phyloP scores from a whole-genome alignment of 495 filamentous ascomycete genomes.

The Pseudoneurospora amorphoporcata region DNA sequence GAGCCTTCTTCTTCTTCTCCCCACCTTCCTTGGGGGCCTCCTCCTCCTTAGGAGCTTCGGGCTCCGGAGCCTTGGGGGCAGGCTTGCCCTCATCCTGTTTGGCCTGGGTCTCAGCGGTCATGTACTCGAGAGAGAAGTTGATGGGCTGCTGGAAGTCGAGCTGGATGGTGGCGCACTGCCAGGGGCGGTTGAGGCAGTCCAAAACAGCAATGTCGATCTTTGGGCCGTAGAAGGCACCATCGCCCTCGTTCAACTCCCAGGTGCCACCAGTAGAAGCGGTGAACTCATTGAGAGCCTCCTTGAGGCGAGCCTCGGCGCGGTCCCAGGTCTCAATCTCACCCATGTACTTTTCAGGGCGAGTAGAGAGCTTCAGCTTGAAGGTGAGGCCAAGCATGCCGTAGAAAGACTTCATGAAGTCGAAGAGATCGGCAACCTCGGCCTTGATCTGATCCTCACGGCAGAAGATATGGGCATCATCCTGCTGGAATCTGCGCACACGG shows the following conservation, averaged over 20 bases:
- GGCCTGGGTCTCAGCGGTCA: constrained; percentile 44
- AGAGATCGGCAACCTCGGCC: constrained; percentile 74
- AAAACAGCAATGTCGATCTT: constrained; percentile 68
- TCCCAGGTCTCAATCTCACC: constrained; percentile 85
- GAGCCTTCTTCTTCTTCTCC: constrained; percentile 23
- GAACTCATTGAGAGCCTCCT: constrained; percentile 69
- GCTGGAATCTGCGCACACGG: constrained; percentile 82
- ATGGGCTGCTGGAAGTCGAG: constrained; percentile 90
- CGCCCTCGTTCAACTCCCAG: constrained; percentile 86
- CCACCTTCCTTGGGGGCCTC: constrained; percentile 2
- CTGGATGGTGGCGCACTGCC: constrained; percentile 94
- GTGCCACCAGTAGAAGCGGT: constrained; percentile 45
- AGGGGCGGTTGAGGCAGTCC: constrained; percentile 28
- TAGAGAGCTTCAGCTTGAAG: constrained; percentile 95
- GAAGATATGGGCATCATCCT: constrained; percentile 90
- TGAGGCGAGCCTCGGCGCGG: constrained; percentile 68
- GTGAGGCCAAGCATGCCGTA: constrained; percentile 88
- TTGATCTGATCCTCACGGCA: constrained; percentile 48
- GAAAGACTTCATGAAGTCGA: constrained; percentile 74
- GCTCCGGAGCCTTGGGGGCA: constrained; percentile 35
- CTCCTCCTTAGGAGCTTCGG: constrained; percentile 18
- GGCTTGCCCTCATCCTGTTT: constrained; percentile 25
- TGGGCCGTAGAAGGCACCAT: constrained; percentile 95
- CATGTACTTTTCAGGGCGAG: constrained; percentile 84
- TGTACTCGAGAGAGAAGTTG: constrained; percentile 34